Base-by-base conservation (phyloP, 208 protist genomes). In the Herpetomonas tarakana region DNA sequence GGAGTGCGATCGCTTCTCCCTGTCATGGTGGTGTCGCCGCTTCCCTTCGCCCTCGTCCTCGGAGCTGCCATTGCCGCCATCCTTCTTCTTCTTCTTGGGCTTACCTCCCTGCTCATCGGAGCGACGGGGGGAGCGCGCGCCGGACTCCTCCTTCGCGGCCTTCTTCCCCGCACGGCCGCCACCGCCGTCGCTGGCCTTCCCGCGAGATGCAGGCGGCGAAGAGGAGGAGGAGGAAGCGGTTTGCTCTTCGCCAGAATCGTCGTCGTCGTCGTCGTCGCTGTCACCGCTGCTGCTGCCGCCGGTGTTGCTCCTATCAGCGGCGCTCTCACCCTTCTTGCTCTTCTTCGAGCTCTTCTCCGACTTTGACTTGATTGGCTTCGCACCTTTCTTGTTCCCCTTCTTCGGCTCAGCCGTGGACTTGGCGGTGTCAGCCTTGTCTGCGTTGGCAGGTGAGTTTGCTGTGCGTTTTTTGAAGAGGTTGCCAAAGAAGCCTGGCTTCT, bases 391-490 rank as follows among this genome's bases (percentile, higher is more conserved):
- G n/a, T n/a, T n/a, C n/a, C n/a, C n/a, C n/a, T n/a, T n/a, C n/a
- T n/a, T n/a, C n/a, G n/a, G n/a, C n/a, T n/a, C n/a, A n/a, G n/a
- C 19, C 46, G 11, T 46, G 16, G 27, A 19, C 6, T 19, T 16
- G 31, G 24, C 54, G 44, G 24, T 45, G 30, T 38, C 41, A 1
- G 26, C 22, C 30, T 46, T 29, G 9, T 28, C 11, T 3, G 19
- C 39, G 39, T 22, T 4, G 7, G 26, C 19, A 2, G 53, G 52
- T 4, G 50, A 1, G 26, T 57, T 72, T 24, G 54, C 41, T 35
- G 64, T 71, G 30, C 58, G 62, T 46, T 60, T 68, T 26, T 59
- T 58, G 14, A 78, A 72, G 3, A 78, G 45, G 2, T 51, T 30
- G 11, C 71, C 61, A 35, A 78, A 73, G 41, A 78, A 53, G 22